Evolutionary conservation across 1,284 basidiomycete genomes (phyloP).

Genomic region (Rhodofomes roseus): DNA sequence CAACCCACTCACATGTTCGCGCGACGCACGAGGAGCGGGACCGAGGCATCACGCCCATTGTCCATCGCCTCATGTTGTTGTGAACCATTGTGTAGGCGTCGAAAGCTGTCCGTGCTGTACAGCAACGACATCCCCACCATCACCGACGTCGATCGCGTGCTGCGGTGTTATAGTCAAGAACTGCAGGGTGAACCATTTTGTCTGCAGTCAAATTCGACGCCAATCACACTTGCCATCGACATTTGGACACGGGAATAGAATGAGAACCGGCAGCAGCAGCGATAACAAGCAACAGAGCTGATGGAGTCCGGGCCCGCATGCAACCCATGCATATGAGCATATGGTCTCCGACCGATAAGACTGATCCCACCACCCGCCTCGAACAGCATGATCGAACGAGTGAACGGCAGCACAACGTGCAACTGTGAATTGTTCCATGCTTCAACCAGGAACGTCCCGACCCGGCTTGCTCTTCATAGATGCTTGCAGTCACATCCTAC

Average conservation of each 20-base stretch:
- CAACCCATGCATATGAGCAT: background rate
- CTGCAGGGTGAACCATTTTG: no score
- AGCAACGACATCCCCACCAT: no score
- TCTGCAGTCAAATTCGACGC: no score
- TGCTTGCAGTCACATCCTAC: no score
- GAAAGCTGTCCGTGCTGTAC: no score
- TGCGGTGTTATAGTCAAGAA: no score
- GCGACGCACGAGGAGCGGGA: background rate
- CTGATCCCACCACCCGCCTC: background rate
- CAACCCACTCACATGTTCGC: background rate
- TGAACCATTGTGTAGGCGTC: no score
- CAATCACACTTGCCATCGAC: no score
- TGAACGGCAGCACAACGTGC: background rate
- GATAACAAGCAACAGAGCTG: background rate
- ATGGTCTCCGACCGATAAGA: background rate
- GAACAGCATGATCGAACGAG: background rate
- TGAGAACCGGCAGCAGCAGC: background rate
- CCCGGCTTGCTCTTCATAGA: no score
- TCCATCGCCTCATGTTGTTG: background rate
- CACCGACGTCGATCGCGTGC: no score
- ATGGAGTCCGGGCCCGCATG: background rate
- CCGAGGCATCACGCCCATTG: background rate
- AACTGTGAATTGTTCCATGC: background rate
- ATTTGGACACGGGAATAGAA: background rate
- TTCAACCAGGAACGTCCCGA: no score